These are phyloP conservation scores for Fusarium vanettenii DNA, from an alignment of 2,329 filamentous ascomycete species.

Conservation along the genomic window DNA sequence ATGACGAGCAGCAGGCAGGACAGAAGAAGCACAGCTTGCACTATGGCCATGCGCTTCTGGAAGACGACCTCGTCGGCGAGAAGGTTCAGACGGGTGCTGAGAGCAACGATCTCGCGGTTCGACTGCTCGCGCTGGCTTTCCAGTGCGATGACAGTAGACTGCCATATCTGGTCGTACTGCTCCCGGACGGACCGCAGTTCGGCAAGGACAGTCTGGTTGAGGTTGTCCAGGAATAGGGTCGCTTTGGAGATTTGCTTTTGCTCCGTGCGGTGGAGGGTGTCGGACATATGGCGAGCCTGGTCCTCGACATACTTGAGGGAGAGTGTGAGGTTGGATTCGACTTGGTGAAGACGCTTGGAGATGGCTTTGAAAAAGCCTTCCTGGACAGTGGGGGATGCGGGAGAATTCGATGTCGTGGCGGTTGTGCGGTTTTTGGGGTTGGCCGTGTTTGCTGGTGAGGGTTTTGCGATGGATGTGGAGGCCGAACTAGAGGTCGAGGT, in stretches of 20 bases:
- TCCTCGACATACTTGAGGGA: conserved; percentile 97
- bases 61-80: conserved; percentile 92
- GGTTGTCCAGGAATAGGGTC: conserved; percentile 79
- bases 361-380: conserved; percentile 98
- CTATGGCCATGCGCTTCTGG: conserved; percentile 91
- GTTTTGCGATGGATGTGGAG: conserved; percentile 18
- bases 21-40: conserved; percentile 88
- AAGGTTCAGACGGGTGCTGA: conserved; percentile 83
- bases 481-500: conserved; percentile 11
- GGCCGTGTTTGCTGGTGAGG: conserved; percentile 23
- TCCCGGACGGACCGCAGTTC: conserved; percentile 83
- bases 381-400: conserved; percentile 81
- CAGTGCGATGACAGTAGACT: conserved; percentile 91
- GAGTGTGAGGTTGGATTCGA: conserved; percentile 92
- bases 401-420: conserved; percentile 41
- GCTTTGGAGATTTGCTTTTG: conserved; percentile 89
- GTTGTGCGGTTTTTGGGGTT: conserved; percentile 45
- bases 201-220: conserved; percentile 88
- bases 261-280: conserved; percentile 87
- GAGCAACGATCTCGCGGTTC: conserved; percentile 83
- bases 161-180: conserved; percentile 97
- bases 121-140: conserved; percentile 89
- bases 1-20: conserved; percentile 89
- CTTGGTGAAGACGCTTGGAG: conserved; percentile 88
- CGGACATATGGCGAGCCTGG: conserved; percentile 89